phyloP scores from a whole-genome alignment of 2,329 filamentous ascomycete species.

The Pseudogymnoascus sp. region DNA sequence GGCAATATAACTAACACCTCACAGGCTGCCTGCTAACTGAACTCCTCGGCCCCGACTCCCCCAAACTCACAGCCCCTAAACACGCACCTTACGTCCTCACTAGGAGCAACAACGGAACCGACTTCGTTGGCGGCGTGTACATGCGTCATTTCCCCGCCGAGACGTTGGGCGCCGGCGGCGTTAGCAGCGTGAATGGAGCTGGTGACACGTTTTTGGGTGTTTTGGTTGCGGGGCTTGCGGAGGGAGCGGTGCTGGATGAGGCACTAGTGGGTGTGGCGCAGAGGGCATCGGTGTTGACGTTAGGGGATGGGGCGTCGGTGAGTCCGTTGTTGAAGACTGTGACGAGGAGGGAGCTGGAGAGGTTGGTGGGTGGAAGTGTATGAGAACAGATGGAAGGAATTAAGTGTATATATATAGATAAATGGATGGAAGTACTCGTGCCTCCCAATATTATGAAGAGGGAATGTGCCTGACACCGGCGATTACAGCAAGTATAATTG shows the following conservation, averaged over 20 bases:
- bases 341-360: slow-evolving; percentile 13
- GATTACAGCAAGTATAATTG: background rate
- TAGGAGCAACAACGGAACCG: slow-evolving; percentile 45
- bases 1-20: background rate
- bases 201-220: slow-evolving; percentile 90
- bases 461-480: background rate
- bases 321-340: slow-evolving; percentile 39
- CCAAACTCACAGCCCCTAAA: slow-evolving; percentile 53
- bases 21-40: slow-evolving; percentile 66
- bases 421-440: background rate
- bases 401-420: background rate
- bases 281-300: slow-evolving; percentile 66
- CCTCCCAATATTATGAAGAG: background rate
- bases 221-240: slow-evolving; percentile 68
- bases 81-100: slow-evolving; percentile 65
- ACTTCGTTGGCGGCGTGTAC: slow-evolving; percentile 66
- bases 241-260: slow-evolving; percentile 35
- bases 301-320: slow-evolving; percentile 69
- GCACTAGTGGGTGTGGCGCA: slow-evolving; percentile 74
- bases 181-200: slow-evolving; percentile 87
- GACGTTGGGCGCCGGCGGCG: slow-evolving; percentile 49
- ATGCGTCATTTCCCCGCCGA: slow-evolving; percentile 61
- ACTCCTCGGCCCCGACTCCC: slow-evolving; percentile 60
- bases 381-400: background rate
- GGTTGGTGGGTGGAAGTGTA: slow-evolving; percentile 7